Conservation (phyloP, 106 monocot genomes). For the Apostasia shenzhenica region DNA sequence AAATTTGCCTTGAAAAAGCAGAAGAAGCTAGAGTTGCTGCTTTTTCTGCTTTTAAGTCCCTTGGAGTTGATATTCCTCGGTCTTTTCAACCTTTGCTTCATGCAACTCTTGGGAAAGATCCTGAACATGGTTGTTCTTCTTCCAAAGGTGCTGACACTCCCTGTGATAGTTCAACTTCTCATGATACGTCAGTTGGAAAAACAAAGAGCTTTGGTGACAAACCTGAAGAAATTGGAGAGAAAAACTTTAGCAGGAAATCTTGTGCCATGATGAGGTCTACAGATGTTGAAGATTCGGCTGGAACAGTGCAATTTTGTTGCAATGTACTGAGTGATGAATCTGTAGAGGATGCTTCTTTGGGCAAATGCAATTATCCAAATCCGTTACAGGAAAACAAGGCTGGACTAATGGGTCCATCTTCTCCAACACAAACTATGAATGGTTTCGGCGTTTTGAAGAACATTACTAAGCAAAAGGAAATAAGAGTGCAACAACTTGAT, state of each 20-base stretch:
- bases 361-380: neutral
- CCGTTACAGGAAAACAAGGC: conserved; percentile 4
- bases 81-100: conserved; percentile 33
- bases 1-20: conserved; percentile 89
- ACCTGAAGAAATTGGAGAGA: conserved; percentile 10
- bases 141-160: conserved; percentile 9
- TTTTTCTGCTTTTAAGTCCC: conserved; percentile 76
- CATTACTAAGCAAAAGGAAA: conserved; percentile 7
- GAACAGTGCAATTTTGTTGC: neutral
- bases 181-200: conserved; percentile 2
- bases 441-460: conserved; percentile 1
- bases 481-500: neutral
- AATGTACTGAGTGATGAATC: neutral
- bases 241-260: conserved; percentile 6
- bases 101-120: conserved; percentile 15
- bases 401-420: conserved; percentile 11
- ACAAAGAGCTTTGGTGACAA: conserved; percentile 11
- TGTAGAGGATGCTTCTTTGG: neutral
- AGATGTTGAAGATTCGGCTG: conserved; percentile 7
- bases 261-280: neutral
- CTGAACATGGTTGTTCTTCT: conserved; percentile 9
- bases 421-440: neutral
- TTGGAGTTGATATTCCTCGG: conserved; percentile 79
- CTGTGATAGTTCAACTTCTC: neutral
- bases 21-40: conserved; percentile 92